Conservation (phyloP, 139 green algal genomes). For the Closterium sp. region DNA sequence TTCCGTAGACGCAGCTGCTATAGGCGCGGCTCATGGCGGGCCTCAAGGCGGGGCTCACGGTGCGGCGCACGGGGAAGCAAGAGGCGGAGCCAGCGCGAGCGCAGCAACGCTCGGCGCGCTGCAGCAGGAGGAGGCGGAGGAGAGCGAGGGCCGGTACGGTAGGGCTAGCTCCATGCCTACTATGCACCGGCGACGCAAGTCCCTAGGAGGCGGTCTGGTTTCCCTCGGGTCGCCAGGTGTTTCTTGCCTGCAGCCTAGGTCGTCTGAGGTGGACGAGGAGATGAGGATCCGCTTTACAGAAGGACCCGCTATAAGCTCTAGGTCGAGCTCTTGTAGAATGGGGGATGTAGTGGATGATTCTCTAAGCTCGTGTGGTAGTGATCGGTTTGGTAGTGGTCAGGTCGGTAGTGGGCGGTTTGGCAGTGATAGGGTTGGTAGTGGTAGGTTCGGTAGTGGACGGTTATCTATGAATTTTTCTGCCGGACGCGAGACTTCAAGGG, state of each 20-base stretch:
- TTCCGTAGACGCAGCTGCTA: no score
- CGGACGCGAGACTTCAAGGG: not conserved
- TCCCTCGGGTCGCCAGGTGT: not conserved
- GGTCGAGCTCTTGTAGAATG: not conserved
- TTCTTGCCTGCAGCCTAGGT: not conserved
- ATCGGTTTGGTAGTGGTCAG: not conserved
- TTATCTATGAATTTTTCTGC: not conserved
- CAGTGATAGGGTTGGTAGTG: not conserved
- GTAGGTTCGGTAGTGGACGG: not conserved
- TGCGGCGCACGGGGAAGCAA: no score
- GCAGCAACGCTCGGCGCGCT: not conserved
- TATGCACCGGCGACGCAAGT: not conserved
- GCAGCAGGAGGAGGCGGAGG: not conserved
- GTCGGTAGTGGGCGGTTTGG: not conserved
- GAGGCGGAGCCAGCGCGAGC: not conserved
- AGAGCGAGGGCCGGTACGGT: not conserved
- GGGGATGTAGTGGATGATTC: not conserved
- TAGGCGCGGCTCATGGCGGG: no score
- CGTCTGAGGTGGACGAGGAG: not conserved
- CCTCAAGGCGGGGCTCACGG: no score
- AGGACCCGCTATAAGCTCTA: not conserved
- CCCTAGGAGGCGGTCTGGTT: not conserved
- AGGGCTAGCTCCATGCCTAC: not conserved
- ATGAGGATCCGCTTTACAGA: not conserved
- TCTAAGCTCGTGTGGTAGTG: not conserved